phyloP scores from a whole-genome alignment of 2,329 filamentous ascomycete species.

The Xylaria sp. region DNA sequence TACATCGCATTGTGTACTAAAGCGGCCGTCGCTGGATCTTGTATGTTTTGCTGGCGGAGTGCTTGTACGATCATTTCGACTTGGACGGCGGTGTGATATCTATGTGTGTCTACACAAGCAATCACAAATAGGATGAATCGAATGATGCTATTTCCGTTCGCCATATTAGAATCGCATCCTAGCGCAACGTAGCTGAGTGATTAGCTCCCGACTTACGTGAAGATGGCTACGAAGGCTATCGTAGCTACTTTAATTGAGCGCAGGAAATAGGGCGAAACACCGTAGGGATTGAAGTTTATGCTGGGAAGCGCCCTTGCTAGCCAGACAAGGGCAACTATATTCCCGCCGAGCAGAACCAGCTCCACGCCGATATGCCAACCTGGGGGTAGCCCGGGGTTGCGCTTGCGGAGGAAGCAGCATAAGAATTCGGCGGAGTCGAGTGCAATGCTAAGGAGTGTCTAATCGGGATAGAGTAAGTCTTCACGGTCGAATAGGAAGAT shows the following conservation, averaged over 20 bases:
- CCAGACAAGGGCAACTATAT: conserved; percentile 29
- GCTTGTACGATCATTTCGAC: conserved; percentile 28
- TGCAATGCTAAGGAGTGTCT: conserved; percentile 22
- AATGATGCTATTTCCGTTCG: conserved; percentile 1
- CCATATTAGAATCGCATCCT: conserved; percentile 11
- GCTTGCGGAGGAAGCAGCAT: conserved; percentile 17
- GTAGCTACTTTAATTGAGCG: conserved; percentile 3
- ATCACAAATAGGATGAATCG: conserved; percentile 32
- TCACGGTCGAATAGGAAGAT: neutral
- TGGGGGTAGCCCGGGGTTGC: conserved; percentile 30
- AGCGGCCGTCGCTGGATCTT: conserved; percentile 17
- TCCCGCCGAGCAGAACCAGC: conserved; percentile 27
- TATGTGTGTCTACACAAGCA: conserved; percentile 30
- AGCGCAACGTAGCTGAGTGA: neutral
- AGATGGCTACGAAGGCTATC: conserved; percentile 16
- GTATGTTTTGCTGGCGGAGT: conserved; percentile 26
- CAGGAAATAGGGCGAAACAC: neutral
- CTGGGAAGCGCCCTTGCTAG: neutral
- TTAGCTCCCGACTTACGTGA: conserved; percentile 17
- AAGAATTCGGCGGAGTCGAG: conserved; percentile 17
- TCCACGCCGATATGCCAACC: conserved; percentile 33
- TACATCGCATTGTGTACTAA: conserved; percentile 20
- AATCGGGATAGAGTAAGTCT: conserved; percentile 7
- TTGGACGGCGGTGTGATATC: conserved; percentile 24
- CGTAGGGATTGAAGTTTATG: neutral